Conservation (phyloP, 345 rosid genomes). For the Eucalyptus lansdowneana region DNA sequence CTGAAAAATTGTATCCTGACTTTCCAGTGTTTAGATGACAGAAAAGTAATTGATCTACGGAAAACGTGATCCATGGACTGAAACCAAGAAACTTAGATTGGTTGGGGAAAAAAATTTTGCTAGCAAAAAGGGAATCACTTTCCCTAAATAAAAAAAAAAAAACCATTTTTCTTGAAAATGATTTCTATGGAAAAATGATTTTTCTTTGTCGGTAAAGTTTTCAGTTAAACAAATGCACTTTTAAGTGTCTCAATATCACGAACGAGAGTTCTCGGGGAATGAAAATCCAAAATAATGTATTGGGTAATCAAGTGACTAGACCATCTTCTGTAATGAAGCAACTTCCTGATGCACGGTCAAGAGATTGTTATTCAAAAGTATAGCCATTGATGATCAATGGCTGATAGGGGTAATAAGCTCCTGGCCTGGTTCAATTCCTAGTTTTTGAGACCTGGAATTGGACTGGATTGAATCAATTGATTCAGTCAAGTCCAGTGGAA, state of each 20-base stretch:
- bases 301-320: neutral
- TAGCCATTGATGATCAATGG: neutral
- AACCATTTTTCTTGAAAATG: neutral
- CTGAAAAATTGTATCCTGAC: neutral
- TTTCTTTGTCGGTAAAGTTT: neutral
- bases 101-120: neutral
- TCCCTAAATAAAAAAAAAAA: neutral
- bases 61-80: neutral
- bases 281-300: neutral
- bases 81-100: neutral
- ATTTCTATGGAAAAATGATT: neutral
- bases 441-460: too few species aligned
- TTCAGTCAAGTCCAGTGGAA: too few species aligned
- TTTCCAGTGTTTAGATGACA: neutral
- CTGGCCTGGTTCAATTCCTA: rapidly evolving
- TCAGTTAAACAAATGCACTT: neutral
- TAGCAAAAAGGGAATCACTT: neutral
- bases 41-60: neutral
- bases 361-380: neutral
- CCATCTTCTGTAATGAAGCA: neutral
- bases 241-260: neutral
- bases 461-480: too few species aligned
- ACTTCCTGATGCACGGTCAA: neutral
- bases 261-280: neutral
- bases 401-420: too few species aligned